phyloP scores from a whole-genome alignment of 1,139 yeast species.

The Yarrowia galli region DNA sequence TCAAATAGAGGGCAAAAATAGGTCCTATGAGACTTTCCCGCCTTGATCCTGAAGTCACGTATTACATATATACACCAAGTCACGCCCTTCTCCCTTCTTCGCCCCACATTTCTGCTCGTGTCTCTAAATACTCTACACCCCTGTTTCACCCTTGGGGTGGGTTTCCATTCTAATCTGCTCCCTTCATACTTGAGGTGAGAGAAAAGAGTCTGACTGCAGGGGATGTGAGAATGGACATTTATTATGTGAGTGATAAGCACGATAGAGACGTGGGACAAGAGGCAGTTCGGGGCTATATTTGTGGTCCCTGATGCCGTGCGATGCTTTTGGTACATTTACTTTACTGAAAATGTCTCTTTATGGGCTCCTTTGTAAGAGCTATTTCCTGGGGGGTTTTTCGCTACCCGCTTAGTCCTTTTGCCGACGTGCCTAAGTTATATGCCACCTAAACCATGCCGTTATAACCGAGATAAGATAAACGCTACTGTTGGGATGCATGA shows the following conservation, averaged over 20 bases:
- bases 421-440: slow-evolving; percentile 3
- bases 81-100: not conserved
- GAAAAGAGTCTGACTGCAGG: not conserved
- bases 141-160: slow-evolving; percentile 15
- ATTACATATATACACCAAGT: not conserved
- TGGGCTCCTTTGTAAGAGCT: not conserved
- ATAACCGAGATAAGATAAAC: slow-evolving; percentile 36
- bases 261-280: not conserved
- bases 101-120: not conserved
- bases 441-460: slow-evolving; percentile 36
- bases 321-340: not conserved
- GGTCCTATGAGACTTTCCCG: not conserved
- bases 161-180: slow-evolving; percentile 24
- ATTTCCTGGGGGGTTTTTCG: not conserved
- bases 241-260: slow-evolving; percentile 17
- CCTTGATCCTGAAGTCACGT: not conserved
- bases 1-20: not conserved
- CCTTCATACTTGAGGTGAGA: slow-evolving; percentile 9
- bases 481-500: slow-evolving; percentile 25
- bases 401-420: not conserved
- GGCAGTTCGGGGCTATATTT: not conserved
- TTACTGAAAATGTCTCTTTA: not conserved
- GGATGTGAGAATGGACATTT: slow-evolving; percentile 12
- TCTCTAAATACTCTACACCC: slow-evolving; percentile 10
- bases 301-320: not conserved